Percentiles rank a stretch among this genome's conserved stretches.
These are phyloP conservation scores for Coemansia sp. DNA, from an alignment of 192 early-diverging fungal species.

Conservation along the genomic window DNA sequence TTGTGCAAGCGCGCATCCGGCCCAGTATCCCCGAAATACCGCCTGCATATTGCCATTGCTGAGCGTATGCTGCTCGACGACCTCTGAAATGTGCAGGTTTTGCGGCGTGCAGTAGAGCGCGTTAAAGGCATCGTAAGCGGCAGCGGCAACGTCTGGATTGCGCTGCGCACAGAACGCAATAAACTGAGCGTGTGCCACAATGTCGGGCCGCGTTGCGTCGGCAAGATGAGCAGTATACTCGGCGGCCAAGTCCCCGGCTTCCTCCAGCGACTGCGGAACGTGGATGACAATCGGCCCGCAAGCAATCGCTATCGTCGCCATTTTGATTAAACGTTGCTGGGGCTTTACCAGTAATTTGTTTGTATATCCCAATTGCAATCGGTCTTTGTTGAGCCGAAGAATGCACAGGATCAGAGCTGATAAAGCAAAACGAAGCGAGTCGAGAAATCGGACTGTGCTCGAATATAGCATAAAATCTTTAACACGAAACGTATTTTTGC, in stretches of 20 bases:
- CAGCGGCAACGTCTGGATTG: background rate
- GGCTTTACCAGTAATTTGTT: background rate
- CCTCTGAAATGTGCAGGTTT: constrained; percentile 10
- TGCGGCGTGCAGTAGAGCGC: constrained; percentile 1
- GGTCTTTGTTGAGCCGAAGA: background rate
- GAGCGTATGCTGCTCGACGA: constrained; percentile 7
- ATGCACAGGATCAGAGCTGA: background rate
- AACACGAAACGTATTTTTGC: background rate
- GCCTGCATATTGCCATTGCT: background rate
- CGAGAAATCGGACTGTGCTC: background rate
- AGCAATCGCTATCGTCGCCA: background rate
- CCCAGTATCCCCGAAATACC: background rate
- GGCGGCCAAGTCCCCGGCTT: constrained; percentile 5
- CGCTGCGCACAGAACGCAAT: constrained; percentile 11
- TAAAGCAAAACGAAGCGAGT: background rate
- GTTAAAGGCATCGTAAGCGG: background rate
- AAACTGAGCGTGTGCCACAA: constrained; percentile 10
- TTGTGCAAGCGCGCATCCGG: background rate
- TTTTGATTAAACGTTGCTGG: constrained; percentile 7
- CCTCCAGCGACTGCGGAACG: background rate
- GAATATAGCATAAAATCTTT: background rate
- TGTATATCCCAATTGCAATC: background rate
- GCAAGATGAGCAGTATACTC: constrained; percentile 3
- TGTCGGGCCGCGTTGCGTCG: background rate
- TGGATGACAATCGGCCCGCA: constrained; percentile 2